These are phyloP conservation scores for Boletus rubroflammeus DNA, from an alignment of 768 basidiomycete genomes.

Conservation along the genomic window DNA sequence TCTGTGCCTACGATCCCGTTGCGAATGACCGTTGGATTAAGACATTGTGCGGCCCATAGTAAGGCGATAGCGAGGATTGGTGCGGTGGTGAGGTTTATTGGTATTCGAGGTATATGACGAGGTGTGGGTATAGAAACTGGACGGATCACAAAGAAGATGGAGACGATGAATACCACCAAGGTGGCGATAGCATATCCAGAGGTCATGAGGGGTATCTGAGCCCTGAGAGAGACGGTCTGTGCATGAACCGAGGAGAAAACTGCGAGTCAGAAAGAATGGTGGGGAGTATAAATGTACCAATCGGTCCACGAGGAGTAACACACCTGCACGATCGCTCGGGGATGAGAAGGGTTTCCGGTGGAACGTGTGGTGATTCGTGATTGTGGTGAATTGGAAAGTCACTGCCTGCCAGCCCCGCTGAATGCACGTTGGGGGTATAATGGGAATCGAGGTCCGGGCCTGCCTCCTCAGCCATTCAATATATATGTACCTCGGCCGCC, in stretches of 20 bases:
- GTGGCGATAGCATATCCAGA: conserved; percentile 46
- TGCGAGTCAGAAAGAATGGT: neutral
- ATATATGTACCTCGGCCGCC: neutral
- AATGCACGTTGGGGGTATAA: neutral
- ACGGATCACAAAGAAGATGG: conserved; percentile 49
- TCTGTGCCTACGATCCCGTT: conserved; percentile 77
- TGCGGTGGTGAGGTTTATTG: conserved; percentile 50
- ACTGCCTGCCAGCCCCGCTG: no score
- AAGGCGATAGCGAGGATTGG: conserved; percentile 51
- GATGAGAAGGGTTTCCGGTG: neutral
- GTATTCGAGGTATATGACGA: conserved; percentile 33
- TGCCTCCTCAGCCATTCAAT: neutral
- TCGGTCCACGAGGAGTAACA: neutral
- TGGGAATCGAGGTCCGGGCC: neutral
- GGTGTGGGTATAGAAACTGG: conserved; percentile 41
- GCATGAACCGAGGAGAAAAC: neutral
- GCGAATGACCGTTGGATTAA: conserved; percentile 48
- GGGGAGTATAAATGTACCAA: neutral
- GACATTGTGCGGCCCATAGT: conserved; percentile 54
- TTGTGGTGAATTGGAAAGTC: neutral
- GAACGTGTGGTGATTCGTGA: neutral
- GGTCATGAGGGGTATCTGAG: conserved; percentile 35
- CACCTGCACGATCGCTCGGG: neutral
- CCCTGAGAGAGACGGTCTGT: neutral
- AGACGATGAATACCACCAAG: conserved; percentile 49